Evolutionary conservation across 1,284 basidiomycete genomes (phyloP), one percentile per base, ranked within the genome.

Genomic region (Fomes fomentarius): DNA sequence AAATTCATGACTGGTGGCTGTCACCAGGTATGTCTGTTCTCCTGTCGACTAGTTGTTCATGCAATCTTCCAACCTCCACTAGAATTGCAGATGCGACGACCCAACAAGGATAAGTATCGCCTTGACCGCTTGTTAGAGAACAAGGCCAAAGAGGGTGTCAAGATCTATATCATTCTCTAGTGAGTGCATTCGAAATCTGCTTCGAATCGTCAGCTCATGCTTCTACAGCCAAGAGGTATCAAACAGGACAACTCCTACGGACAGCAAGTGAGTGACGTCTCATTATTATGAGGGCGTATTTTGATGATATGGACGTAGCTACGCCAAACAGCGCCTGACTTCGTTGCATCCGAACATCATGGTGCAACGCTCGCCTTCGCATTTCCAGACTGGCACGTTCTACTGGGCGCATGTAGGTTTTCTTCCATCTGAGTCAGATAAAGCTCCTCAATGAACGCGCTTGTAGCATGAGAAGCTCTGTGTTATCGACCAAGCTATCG

Each of bases 1-100:
- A 94, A 67, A 96, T 97, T 37, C 94, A 97, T 67, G 94, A 95
- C 72, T 97, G 95, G 95, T 97, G 94, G 94, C 73, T 94, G 28
- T 92, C 90, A 19, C 91, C 92, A 2, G 91, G 90, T 89, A 66
- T 47, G 74, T 51, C 30, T 45, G 25, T 31, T 24, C 19, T 24
- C 12, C 9, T 15, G 1, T 6, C 25, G 22, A 24, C 4, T 11
- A 14, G 40, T 47, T 35, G 24, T 39, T 22, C 26, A 30, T 54
- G 33, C 38, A 40, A 15, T 22, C n/a, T 34, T 25, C 42, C 57
- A 44, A 65, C 65, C 73, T 44, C 71, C 64, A 37, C 65, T 73
- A 83, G 94, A 97, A 70, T 73, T 98, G 19, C 87, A 93, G 60
- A 73, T 97, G 71, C 85, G 96, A 30, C 80, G 94, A 42, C 94